These are phyloP conservation scores for Suillus clintonianus DNA, from an alignment of 768 basidiomycete genomes.

Conservation along the genomic window DNA sequence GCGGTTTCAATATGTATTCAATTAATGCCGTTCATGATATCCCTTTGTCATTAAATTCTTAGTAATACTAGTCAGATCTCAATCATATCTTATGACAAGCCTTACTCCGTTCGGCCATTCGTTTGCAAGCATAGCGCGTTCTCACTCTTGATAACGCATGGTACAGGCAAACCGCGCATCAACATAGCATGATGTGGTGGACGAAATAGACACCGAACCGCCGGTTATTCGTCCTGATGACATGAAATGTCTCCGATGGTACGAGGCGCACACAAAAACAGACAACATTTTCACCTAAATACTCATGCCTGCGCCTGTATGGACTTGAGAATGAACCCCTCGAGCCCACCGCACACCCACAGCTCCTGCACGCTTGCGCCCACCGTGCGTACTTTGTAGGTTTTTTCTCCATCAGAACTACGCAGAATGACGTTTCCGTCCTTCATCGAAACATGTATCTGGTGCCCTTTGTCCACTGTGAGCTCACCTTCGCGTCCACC, in stretches of 20 bases:
- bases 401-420: conserved; percentile 44
- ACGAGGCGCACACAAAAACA: neutral
- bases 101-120: too few relatives aligned
- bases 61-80: too few relatives aligned
- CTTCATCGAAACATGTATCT: conserved; percentile 65
- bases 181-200: too few relatives aligned
- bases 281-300: neutral
- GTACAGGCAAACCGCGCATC: too few relatives aligned
- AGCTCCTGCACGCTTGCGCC: conserved; percentile 96
- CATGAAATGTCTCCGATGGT: neutral
- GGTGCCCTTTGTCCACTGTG: conserved; percentile 75
- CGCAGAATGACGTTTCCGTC: conserved; percentile 68
- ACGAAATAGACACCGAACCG: too few relatives aligned
- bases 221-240: too few relatives aligned
- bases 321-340: conserved; percentile 84
- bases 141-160: too few relatives aligned
- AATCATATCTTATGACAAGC: too few relatives aligned
- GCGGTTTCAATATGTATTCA: too few relatives aligned
- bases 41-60: too few relatives aligned
- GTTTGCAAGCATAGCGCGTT: too few relatives aligned
- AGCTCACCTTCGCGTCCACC: conserved; percentile 83
- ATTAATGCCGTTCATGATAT: too few relatives aligned
- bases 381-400: conserved; percentile 72
- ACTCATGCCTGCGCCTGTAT: conserved; percentile 43
- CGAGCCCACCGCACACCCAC: conserved; percentile 93